A percentile compares a stretch with the other conserved stretches of the same genome.
These are phyloP conservation scores for Solanum lycopersicoides DNA, from an alignment of 257 asterid genomes.

Conservation along the genomic window DNA sequence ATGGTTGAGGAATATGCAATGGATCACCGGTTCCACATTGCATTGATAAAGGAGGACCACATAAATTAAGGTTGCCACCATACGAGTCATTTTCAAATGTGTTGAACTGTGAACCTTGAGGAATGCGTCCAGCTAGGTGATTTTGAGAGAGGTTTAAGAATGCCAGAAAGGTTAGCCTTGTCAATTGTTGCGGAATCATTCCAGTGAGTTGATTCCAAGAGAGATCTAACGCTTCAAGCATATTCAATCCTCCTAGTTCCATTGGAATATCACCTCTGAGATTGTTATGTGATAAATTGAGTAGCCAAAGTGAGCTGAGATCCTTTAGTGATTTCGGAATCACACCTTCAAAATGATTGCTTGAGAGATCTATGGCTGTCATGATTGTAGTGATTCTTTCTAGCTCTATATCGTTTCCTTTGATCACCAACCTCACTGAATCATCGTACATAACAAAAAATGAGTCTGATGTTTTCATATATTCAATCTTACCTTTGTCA, in stretches of 20 bases:
- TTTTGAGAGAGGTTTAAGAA: background rate
- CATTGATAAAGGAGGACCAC: background rate
- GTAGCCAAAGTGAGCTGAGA: background rate
- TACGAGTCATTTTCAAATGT: background rate
- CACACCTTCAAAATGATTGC: background rate
- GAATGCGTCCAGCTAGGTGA: background rate
- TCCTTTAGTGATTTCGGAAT: background rate
- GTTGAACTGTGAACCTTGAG: background rate
- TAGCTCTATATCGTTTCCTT: background rate
- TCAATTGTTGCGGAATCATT: background rate
- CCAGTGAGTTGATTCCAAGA: background rate
- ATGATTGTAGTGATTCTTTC: background rate
- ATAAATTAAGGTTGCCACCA: background rate
- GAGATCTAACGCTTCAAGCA: background rate
- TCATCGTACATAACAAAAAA: background rate
- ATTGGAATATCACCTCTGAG: background rate
- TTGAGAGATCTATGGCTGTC: background rate
- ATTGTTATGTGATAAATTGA: background rate
- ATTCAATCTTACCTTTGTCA: background rate
- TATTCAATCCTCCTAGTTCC: background rate
- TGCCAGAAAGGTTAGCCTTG: background rate
- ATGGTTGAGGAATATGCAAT: background rate
- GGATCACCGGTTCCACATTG: background rate
- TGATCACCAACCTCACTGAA: background rate
- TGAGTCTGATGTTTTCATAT: background rate